A percentile compares a stretch with the other conserved stretches of the same genome.
These are phyloP conservation scores for Fusarium verrucosum DNA, from an alignment of 2,329 filamentous ascomycete genomes.

Conservation along the genomic window DNA sequence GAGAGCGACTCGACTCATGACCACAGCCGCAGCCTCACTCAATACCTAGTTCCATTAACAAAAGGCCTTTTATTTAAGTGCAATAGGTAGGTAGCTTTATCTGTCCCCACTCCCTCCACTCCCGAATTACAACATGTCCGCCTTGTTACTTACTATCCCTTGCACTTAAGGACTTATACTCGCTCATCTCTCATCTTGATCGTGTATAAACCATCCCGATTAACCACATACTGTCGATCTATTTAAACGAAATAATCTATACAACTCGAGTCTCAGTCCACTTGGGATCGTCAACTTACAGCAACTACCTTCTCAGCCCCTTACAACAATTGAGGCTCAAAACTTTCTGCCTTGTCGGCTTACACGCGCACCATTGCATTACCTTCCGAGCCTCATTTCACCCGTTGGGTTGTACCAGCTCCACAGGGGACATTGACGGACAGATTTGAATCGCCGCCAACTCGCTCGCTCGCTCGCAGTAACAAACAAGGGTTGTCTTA, in stretches of 20 bases:
- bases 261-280: background rate
- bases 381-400: constrained; percentile 22
- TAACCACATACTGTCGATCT: background rate
- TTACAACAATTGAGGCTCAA: constrained; percentile 10
- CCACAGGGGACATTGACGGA: constrained; percentile 1
- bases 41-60: background rate
- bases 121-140: too few relatives aligned
- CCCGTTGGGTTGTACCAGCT: constrained; percentile 9
- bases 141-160: background rate
- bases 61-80: background rate
- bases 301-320: background rate
- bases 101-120: background rate
- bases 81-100: too few relatives aligned
- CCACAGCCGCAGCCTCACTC: constrained; percentile 7
- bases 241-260: background rate
- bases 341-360: constrained; percentile 20
- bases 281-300: background rate
- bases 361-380: constrained; percentile 9
- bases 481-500: constrained; percentile 21
- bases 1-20: constrained; percentile 12
- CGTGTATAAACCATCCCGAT: background rate
- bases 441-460: constrained; percentile 14
- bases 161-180: constrained; percentile 5
- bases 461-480: too few relatives aligned
- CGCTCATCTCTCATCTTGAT: background rate